Evolutionary conservation across 768 basidiomycete species (phyloP).

Genomic region (Erythrobasidium yunnanense): DNA sequence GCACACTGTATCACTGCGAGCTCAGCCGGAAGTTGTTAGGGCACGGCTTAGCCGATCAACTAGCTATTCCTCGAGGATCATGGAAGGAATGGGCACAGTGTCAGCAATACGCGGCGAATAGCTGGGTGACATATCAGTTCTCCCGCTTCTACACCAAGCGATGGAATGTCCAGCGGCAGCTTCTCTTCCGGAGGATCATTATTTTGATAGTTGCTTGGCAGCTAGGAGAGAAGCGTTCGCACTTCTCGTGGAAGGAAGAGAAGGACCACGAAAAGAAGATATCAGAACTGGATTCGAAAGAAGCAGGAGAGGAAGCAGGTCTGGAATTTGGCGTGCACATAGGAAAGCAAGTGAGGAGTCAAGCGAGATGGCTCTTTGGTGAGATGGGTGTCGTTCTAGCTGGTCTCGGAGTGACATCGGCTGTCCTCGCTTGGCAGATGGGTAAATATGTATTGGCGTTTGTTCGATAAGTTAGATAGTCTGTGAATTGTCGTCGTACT

Average conservation of each 20-base stretch:
- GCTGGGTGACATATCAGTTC: slow-evolving; percentile 33
- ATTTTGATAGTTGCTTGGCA: slow-evolving; percentile 39
- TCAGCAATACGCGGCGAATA: slow-evolving; percentile 6
- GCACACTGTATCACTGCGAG: slow-evolving; percentile 34
- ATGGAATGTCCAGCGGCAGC: slow-evolving; percentile 38
- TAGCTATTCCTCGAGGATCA: slow-evolving; percentile 34
- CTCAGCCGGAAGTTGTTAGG: slow-evolving; percentile 38
- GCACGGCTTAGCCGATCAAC: slow-evolving; percentile 35
- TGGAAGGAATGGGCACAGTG: neutral
- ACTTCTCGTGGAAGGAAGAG: slow-evolving; percentile 35
- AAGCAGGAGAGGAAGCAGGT: slow-evolving; percentile 32
- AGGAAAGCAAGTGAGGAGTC: slow-evolving; percentile 32
- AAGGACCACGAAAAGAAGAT: slow-evolving; percentile 30
- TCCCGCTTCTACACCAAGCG: slow-evolving; percentile 30
- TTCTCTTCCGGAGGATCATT: slow-evolving; percentile 33
- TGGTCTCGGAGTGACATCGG: neutral
- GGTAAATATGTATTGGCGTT: neutral
- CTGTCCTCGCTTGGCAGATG: neutral
- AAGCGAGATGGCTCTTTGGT: slow-evolving; percentile 34
- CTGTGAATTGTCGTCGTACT: too few species aligned
- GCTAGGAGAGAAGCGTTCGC: slow-evolving; percentile 37
- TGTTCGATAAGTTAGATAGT: too few species aligned
- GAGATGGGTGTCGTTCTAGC: slow-evolving; percentile 36
- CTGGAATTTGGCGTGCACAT: slow-evolving; percentile 35
- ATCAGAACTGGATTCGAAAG: slow-evolving; percentile 27